Evolutionary conservation across 257 asterid genomes (phyloP).

Genomic region (Rhazya stricta): DNA sequence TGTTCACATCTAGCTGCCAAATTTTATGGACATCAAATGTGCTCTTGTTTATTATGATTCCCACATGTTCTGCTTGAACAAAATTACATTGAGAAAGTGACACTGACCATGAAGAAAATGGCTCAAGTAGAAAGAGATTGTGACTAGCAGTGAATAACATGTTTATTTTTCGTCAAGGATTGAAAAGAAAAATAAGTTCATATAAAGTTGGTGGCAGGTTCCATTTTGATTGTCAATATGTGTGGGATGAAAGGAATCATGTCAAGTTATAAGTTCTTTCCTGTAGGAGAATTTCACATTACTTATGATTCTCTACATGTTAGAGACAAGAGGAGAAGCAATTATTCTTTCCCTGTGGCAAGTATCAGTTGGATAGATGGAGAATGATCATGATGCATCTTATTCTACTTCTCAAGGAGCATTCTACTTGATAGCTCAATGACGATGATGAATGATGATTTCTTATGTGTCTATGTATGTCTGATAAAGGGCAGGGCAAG

Average conservation of each 20-base stretch:
- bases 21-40: background rate
- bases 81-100: background rate
- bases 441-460: background rate
- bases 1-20: background rate
- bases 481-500: background rate
- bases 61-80: background rate
- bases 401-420: background rate
- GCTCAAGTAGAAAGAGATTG: background rate
- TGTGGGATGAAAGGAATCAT: background rate
- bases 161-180: background rate
- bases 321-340: background rate
- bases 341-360: background rate
- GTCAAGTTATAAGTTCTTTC: background rate
- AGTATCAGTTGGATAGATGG: background rate
- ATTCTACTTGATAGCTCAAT: background rate
- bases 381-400: constrained; percentile 1
- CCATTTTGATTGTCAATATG: too few relatives aligned
- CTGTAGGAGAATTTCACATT: background rate
- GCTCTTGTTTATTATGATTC: background rate
- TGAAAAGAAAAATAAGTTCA: background rate
- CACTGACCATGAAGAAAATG: background rate
- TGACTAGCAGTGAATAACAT: background rate
- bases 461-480: background rate
- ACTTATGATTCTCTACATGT: background rate
- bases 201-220: background rate